phyloP scores from a whole-genome alignment of 2,329 filamentous ascomycete genomes.

The Hypoxylon sp. region DNA sequence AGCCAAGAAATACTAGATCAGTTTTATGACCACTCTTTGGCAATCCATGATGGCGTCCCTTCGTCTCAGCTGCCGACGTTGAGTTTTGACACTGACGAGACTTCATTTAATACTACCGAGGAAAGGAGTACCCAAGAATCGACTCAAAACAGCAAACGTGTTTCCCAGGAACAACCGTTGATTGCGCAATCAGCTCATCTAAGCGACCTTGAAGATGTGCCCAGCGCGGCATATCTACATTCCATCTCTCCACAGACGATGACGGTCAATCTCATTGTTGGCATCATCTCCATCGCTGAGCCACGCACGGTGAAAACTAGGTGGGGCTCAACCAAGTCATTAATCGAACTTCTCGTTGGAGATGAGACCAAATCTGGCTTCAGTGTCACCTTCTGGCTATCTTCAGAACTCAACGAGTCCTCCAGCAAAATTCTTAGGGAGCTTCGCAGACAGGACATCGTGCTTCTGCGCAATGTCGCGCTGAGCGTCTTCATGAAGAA shows the following conservation, averaged over 20 bases:
- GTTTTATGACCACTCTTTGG: conserved; percentile 84
- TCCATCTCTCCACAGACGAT: conserved; percentile 82
- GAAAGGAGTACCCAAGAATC: conserved; percentile 51
- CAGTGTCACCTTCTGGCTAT: conserved; percentile 85
- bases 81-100: conserved; percentile 48
- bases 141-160: conserved; percentile 43
- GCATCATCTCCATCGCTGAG: conserved; percentile 77
- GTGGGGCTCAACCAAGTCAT: conserved; percentile 70
- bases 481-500: conserved; percentile 79
- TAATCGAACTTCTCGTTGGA: conserved; percentile 83
- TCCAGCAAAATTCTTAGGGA: conserved; percentile 46
- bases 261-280: conserved; percentile 84
- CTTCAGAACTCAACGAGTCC: conserved; percentile 49
- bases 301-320: conserved; percentile 76
- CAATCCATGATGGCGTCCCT: conserved; percentile 73
- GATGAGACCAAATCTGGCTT: conserved; percentile 89
- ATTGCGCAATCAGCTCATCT: conserved; percentile 58
- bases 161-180: conserved; percentile 40
- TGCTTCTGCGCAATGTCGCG: conserved; percentile 84
- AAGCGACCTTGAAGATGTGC: conserved; percentile 76
- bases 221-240: conserved; percentile 72
- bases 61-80: conserved; percentile 68
- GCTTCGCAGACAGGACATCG: conserved; percentile 78
- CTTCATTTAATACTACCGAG: conserved; percentile 56
- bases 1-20: conserved; percentile 62